These are phyloP conservation scores for Hymenoscyphus occultus DNA, from an alignment of 2,329 filamentous ascomycete species.

Conservation along the genomic window DNA sequence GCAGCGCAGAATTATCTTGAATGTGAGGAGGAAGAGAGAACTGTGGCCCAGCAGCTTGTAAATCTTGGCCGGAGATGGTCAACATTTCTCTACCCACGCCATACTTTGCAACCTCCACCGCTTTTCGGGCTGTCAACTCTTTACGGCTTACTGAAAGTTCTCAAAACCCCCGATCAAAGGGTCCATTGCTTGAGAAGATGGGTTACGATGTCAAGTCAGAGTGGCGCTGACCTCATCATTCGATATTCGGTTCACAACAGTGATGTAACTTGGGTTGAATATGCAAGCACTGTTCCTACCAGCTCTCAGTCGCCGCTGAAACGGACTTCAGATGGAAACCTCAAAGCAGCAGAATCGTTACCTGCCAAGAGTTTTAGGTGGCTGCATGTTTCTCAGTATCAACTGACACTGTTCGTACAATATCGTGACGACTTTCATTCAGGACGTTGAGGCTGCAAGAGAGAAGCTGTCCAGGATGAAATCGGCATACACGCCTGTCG, in stretches of 20 bases:
- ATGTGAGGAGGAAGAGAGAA: slow-evolving; percentile 9
- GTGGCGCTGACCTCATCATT: not conserved
- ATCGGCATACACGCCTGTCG: not conserved
- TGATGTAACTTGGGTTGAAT: not conserved
- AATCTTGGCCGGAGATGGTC: slow-evolving; percentile 14
- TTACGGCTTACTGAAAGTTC: not conserved
- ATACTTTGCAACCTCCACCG: not conserved
- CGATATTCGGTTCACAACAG: not conserved
- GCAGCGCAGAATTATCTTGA: not conserved
- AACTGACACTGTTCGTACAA: not conserved
- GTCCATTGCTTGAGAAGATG: not conserved
- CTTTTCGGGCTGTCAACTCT: slow-evolving; percentile 12
- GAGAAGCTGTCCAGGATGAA: not conserved
- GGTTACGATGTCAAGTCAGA: not conserved
- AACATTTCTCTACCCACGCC: slow-evolving; percentile 7
- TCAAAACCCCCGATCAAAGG: not conserved
- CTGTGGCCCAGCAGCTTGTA: slow-evolving; percentile 10
- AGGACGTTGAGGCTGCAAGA: not conserved
- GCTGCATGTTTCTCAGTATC: not conserved
- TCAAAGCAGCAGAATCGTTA: not conserved
- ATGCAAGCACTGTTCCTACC: not conserved
- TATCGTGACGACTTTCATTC: not conserved
- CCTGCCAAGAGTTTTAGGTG: not conserved
- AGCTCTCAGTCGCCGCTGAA: not conserved
- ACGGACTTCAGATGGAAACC: not conserved